Conservation (phyloP, 2,329 filamentous ascomycete genomes). For the Xylariaceae sp. region DNA sequence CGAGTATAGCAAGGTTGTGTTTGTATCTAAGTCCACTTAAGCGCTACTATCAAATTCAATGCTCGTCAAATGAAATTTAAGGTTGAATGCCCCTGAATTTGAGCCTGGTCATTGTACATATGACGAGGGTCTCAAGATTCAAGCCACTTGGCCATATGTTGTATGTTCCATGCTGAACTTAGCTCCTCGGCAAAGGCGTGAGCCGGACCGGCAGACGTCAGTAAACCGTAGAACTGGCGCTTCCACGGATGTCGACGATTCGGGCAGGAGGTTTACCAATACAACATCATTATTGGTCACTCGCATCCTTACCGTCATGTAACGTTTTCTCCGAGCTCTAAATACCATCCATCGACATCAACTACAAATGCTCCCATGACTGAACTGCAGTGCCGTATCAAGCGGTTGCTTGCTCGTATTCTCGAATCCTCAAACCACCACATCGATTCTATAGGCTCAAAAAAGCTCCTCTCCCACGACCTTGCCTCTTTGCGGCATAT, state of each 20-base stretch:
- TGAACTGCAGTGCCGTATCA: background rate
- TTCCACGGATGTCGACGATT: constrained; percentile 10
- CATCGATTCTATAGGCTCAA: background rate
- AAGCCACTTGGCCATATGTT: constrained; percentile 2
- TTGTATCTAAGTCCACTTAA: too few relatives aligned
- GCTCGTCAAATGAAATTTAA: background rate
- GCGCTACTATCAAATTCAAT: background rate
- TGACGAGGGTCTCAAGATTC: background rate
- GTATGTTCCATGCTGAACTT: constrained; percentile 10
- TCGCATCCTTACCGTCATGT: constrained; percentile 1
- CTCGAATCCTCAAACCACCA: background rate
- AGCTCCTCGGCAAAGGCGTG: background rate
- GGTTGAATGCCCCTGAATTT: background rate
- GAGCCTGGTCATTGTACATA: constrained; percentile 6
- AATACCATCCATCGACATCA: constrained; percentile 8
- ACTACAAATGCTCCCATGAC: background rate
- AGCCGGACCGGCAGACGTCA: background rate
- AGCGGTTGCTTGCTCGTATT: background rate
- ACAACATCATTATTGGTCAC: constrained; percentile 11
- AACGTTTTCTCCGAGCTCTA: background rate
- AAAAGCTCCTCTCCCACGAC: background rate
- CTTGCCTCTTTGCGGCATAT: background rate
- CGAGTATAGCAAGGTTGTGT: background rate
- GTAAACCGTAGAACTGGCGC: background rate
- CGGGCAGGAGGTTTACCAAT: constrained; percentile 21